Conservation (phyloP, 2,329 filamentous ascomycete genomes). For the Aspergillus thermomutatus region DNA sequence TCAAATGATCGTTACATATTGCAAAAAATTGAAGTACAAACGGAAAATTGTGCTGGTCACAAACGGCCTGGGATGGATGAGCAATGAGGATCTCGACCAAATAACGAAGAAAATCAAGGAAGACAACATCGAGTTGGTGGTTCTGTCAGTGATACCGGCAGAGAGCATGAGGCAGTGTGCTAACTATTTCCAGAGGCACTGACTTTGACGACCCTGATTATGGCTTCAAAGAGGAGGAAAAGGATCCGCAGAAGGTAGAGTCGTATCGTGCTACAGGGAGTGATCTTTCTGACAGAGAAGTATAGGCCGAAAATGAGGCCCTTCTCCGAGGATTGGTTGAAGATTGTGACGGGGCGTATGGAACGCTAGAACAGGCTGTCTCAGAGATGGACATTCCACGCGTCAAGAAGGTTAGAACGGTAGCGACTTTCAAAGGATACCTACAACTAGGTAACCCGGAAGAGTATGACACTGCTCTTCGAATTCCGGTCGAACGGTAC, state of each 20-base stretch:
- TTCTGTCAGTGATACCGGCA: slow-evolving; percentile 60
- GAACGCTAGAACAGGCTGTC: slow-evolving; percentile 83
- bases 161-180: neutral
- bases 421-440: slow-evolving; percentile 73
- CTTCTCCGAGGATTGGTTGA: slow-evolving; percentile 64
- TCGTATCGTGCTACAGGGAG: neutral
- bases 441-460: slow-evolving; percentile 75
- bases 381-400: slow-evolving; percentile 73
- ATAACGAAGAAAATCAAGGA: slow-evolving; percentile 73
- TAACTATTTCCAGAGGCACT: slow-evolving; percentile 61
- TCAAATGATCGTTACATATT: slow-evolving; percentile 76
- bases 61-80: slow-evolving; percentile 71
- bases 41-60: slow-evolving; percentile 82
- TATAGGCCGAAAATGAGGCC: slow-evolving; percentile 66
- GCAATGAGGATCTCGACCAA: slow-evolving; percentile 65
- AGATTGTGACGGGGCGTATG: slow-evolving; percentile 68
- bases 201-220: slow-evolving; percentile 92
- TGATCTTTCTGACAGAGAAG: slow-evolving; percentile 1
- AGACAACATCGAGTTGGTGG: slow-evolving; percentile 70
- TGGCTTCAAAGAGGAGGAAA: slow-evolving; percentile 88
- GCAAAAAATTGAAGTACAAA: slow-evolving; percentile 77
- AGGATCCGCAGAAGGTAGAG: slow-evolving; percentile 64
- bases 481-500: slow-evolving; percentile 86
- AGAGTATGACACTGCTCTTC: slow-evolving; percentile 70
- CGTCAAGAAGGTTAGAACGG: slow-evolving; percentile 71